Base-by-base conservation (phyloP, 805 yeast genomes). In the Zygosaccharomyces siamensis region DNA sequence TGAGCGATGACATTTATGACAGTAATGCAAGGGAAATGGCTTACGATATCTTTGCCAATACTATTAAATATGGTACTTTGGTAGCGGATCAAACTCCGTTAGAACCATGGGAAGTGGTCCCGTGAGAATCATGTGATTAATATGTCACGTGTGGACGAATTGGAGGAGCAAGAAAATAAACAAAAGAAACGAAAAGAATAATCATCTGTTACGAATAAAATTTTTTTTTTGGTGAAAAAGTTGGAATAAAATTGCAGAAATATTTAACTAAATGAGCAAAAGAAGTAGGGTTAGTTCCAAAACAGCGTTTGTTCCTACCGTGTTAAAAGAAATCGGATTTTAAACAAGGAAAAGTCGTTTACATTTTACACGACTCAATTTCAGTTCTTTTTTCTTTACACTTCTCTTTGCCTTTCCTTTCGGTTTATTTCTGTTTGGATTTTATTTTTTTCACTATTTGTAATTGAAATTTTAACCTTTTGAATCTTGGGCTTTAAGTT, bases 31-130 rank as follows among this genome's bases (percentile, higher is more conserved):
- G 74, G 12, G 73, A 68, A 2, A 64, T 67, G 20, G 84, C 83
- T 0, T 76, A 76, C 51, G 69, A 68, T 11, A 56, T 77, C 12
- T 67, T 83, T 60, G 69, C 67, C 32, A 61, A 66, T 2, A 81
- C 85, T 0, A 54, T 61, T 1, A 80, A 78, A 28, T 79, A 71
- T 52, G 84, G 85, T 0, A 57, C 62, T 11, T 26, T 48, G 7
- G 64, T 64, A 2, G 60, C 67, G 3, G 70, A 66, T 39, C 23
- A 46, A 0, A 61, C 54, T 8, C 68, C 69, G 1, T 44, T 63
- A 26, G 66, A 65, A 38, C 43, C 43, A 7, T 63, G 63, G 63
- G 69, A 65, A 31, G 45, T 49, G 7, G 39, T 14, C 2, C n/a
- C 43, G 4, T 28, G 53, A 18, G 26, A 28, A 14, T 14, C 37